These are phyloP conservation scores for Prunus padus DNA, from an alignment of 306 rosid species.

Conservation along the genomic window DNA sequence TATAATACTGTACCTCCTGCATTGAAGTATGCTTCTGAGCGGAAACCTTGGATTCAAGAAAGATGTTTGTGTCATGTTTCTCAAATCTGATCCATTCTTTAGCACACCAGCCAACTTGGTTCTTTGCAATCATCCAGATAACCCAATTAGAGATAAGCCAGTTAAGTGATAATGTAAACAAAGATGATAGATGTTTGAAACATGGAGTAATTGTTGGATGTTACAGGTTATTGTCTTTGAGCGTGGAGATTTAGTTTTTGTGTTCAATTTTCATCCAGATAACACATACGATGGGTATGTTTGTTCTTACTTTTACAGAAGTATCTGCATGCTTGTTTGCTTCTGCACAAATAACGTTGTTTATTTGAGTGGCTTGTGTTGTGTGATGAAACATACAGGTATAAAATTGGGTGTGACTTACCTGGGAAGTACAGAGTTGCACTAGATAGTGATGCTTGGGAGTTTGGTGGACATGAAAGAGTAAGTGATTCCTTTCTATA, in stretches of 20 bases:
- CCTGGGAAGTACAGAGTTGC: constrained; percentile 98
- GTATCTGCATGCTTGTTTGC: background rate
- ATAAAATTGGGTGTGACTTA: constrained; percentile 95
- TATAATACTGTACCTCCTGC: background rate
- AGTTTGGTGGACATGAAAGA: constrained; percentile 92
- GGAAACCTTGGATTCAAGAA: background rate
- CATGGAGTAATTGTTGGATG: constrained; percentile 1
- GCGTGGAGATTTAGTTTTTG: constrained; percentile 88
- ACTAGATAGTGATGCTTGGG: constrained; percentile 79
- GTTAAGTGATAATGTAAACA: background rate
- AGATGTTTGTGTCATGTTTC: background rate
- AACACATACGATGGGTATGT: constrained; percentile 78
- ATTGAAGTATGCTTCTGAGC: background rate
- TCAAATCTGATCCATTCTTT: background rate
- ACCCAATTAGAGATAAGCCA: background rate
- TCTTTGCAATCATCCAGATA: background rate
- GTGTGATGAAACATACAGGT: constrained; percentile 47
- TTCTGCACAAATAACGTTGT: constrained; percentile 3
- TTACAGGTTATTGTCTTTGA: constrained; percentile 85
- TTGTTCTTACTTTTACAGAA: constrained; percentile 16
- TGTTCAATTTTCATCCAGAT: constrained; percentile 89
- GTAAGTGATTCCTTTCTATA: constrained; percentile 51
- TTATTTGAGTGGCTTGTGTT: constrained; percentile 23
- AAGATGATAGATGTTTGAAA: background rate
- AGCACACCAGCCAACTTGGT: background rate